phyloP scores from a whole-genome alignment of 768 basidiomycete species.

The Chalciporus sphaerocephalus region DNA sequence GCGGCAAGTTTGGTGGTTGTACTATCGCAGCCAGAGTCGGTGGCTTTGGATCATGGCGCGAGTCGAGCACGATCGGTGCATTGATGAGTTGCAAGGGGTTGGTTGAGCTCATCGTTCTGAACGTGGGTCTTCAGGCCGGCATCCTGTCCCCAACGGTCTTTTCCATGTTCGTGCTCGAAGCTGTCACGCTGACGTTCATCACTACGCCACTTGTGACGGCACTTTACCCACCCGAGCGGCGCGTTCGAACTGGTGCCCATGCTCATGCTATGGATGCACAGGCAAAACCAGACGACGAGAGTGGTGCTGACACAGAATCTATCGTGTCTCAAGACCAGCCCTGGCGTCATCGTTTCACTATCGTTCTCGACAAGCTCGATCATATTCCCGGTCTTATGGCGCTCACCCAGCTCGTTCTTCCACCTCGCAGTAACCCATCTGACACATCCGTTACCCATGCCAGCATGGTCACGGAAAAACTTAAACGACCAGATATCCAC shows the following conservation, averaged over 20 bases:
- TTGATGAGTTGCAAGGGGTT: slow-evolving; percentile 98
- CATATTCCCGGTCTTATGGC: slow-evolving; percentile 89
- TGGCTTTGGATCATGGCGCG: slow-evolving; percentile 78
- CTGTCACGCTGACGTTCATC: slow-evolving; percentile 77
- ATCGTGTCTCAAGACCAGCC: slow-evolving; percentile 17
- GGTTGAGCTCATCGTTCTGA: slow-evolving; percentile 93
- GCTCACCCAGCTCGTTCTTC: slow-evolving; percentile 75
- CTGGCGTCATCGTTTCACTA: slow-evolving; percentile 63
- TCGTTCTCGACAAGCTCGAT: slow-evolving; percentile 88
- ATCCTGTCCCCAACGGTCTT: slow-evolving; percentile 78
- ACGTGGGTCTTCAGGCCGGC: slow-evolving; percentile 80
- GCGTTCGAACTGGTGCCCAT: slow-evolving; percentile 46
- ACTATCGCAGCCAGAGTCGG: slow-evolving; percentile 59
- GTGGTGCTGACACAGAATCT: slow-evolving; percentile 10
- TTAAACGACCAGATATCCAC: slow-evolving; percentile 32
- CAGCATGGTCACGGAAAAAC: slow-evolving; percentile 3
- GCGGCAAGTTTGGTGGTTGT: slow-evolving; percentile 88
- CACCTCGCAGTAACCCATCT: slow-evolving; percentile 17
- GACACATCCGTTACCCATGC: slow-evolving; percentile 6
- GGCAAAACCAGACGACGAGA: slow-evolving; percentile 33
- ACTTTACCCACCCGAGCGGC: slow-evolving; percentile 63
- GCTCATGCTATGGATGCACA: slow-evolving; percentile 14
- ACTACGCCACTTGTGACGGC: slow-evolving; percentile 71
- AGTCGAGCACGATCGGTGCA: slow-evolving; percentile 79
- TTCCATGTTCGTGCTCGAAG: slow-evolving; percentile 92